Percentiles rank a stretch among this genome's conserved stretches.
Evolutionary conservation across 2,329 filamentous ascomycete genomes (phyloP).

Genomic region (Penicillium psychrosexuale): DNA sequence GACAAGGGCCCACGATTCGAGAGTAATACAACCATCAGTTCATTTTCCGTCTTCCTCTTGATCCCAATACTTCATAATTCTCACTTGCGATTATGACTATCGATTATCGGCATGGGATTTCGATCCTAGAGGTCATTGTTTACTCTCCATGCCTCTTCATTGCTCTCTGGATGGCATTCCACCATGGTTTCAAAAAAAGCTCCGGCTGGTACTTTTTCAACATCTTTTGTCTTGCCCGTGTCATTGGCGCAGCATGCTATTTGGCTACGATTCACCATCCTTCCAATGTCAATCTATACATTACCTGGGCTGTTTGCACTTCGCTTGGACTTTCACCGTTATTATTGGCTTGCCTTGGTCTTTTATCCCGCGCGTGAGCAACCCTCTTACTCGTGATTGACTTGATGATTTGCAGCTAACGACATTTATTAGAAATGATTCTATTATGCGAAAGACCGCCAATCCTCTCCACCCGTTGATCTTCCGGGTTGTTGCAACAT

Average conservation of each 20-base stretch:
- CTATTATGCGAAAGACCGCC: constrained; percentile 5
- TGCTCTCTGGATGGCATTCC: constrained; percentile 19
- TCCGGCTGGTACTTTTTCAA: constrained; percentile 37
- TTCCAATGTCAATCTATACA: constrained; percentile 23
- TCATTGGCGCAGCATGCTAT: constrained; percentile 30
- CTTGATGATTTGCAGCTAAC: not conserved
- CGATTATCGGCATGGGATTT: constrained; percentile 21
- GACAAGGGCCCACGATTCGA: not conserved
- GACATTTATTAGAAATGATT: not conserved
- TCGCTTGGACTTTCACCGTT: constrained; percentile 21
- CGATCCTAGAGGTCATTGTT: constrained; percentile 23
- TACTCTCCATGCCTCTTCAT: constrained; percentile 21
- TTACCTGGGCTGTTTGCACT: constrained; percentile 26
- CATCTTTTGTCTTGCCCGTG: constrained; percentile 32
- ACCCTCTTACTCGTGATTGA: constrained; percentile 8
- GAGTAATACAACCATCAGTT: not conserved
- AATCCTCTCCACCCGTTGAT: not conserved
- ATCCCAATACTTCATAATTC: not conserved
- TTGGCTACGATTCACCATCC: constrained; percentile 26
- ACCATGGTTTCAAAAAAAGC: constrained; percentile 30
- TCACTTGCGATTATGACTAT: constrained; percentile 12
- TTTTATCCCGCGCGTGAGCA: constrained; percentile 19
- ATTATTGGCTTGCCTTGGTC: constrained; percentile 13
- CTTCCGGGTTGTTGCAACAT: not conserved
- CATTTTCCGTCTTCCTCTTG: not conserved